Base-by-base conservation (phyloP, 257 asterid species). In the Hygrophila difformis region DNA sequence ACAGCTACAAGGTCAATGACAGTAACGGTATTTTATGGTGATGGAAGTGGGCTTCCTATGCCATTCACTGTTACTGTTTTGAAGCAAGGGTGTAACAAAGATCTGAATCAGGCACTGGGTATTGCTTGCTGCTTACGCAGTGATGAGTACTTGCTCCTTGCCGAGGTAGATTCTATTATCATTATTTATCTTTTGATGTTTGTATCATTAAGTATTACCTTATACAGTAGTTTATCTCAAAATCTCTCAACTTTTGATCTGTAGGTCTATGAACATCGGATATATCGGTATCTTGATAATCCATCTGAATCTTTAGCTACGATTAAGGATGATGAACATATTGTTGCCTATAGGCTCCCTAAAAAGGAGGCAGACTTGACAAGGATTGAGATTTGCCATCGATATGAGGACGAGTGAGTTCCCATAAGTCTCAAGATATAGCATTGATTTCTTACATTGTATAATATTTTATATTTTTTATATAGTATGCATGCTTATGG, bases 341-440 rank as follows among this genome's bases (percentile, higher is more conserved):
- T 91, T 37, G 95, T 86, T 73, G 99, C 94, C 19, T 91, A 78
- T 67, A 80, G 99, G 57, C 86, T 91, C 52, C 80, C 82, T 38
- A 82, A 69, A 47, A 72, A 44, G 38, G 81, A 64, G 56, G 55
- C 71, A 26, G 75, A 63, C 45, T 60, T 70, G 41, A 80, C 87
- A 8, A 78, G 77, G 70, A 61, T 91, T 49, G 99, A 82, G 84
- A 74, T 91, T 60, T 50, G 72, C 63, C 94, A 86, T 63, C 82
- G 95, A 14, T 73, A 66, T 63, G 62, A 56, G 47, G 95, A 76
- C 36, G 72, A 7, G 96, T 89, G 61, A 79, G 93, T 74, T 53
- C 14, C 51, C 48, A 61, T 35, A 18, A 9, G 29, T 29, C 2
- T 18, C 36, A 11, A 26, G 26, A 50, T 34, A 5, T 20, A 6